Conservation (phyloP, 306 rosid genomes). For the Vigna radiata region DNA sequence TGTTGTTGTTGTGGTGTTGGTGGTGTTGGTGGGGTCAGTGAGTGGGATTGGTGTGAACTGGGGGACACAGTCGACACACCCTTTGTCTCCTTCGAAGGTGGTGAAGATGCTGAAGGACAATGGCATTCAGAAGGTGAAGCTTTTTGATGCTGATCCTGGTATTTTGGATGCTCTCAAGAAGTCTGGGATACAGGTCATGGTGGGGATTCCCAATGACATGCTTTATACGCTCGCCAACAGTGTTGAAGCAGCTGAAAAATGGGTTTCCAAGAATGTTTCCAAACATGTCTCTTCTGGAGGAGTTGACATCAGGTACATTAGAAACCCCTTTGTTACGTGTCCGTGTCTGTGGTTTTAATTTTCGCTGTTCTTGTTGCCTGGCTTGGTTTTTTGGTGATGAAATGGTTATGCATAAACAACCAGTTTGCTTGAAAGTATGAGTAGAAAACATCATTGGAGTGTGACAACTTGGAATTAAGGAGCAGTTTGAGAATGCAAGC, state of each 20-base stretch:
- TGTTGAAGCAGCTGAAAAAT: slow-evolving; percentile 72
- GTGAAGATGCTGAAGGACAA: slow-evolving; percentile 86
- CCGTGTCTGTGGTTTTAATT: background rate
- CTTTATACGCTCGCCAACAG: slow-evolving; percentile 69
- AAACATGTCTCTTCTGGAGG: slow-evolving; percentile 72
- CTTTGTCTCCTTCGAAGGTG: slow-evolving; percentile 69
- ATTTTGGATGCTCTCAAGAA: slow-evolving; percentile 68
- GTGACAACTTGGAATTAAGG: background rate
- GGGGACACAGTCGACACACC: slow-evolving; percentile 91
- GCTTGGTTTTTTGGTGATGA: background rate
- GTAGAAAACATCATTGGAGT: background rate
- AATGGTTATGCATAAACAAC: background rate
- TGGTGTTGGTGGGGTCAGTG: slow-evolving; percentile 52
- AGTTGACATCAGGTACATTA: slow-evolving; percentile 68
- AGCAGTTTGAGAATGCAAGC: background rate
- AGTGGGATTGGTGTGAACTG: slow-evolving; percentile 90
- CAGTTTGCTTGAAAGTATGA: background rate
- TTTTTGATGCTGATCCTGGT: slow-evolving; percentile 80
- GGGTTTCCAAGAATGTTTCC: slow-evolving; percentile 91
- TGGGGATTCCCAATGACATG: slow-evolving; percentile 98
- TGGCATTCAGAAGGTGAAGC: slow-evolving; percentile 89
- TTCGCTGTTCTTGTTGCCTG: background rate
- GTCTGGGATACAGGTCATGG: slow-evolving; percentile 92
- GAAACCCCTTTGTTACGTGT: background rate
- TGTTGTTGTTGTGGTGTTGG: slow-evolving; percentile 36